phyloP scores from a whole-genome alignment of 306 rosid species.

The Sechiopsis laciniata region DNA sequence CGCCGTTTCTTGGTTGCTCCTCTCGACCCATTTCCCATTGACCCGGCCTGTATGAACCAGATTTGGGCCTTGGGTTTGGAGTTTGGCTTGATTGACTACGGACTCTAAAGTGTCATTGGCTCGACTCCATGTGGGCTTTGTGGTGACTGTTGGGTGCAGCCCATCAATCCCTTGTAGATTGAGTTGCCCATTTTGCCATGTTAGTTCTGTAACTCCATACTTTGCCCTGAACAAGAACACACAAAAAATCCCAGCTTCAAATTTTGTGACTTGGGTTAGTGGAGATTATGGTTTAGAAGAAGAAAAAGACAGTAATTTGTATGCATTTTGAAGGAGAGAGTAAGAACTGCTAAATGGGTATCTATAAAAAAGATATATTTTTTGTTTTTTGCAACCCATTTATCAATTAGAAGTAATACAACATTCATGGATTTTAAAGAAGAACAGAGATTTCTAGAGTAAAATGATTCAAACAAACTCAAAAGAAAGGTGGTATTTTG shows the following conservation, averaged over 20 bases:
- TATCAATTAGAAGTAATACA: neutral
- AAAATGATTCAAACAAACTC: neutral
- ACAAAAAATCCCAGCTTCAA: neutral
- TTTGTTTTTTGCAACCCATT: neutral
- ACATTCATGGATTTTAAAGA: slow-evolving; percentile 1
- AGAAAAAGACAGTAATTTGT: neutral
- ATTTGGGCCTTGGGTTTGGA: slow-evolving; percentile 27
- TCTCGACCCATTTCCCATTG: slow-evolving; percentile 26
- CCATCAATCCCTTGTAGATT: slow-evolving; percentile 49
- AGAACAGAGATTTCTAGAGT: neutral
- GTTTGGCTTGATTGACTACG: slow-evolving; percentile 51
- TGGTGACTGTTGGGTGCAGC: slow-evolving; percentile 23
- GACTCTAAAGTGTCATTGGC: slow-evolving; percentile 57
- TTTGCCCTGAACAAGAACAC: slow-evolving; percentile 31
- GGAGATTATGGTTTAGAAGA: neutral
- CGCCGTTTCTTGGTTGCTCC: slow-evolving; percentile 16
- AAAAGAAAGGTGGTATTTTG: neutral
- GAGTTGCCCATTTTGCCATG: slow-evolving; percentile 51
- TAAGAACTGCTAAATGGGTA: neutral
- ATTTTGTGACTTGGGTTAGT: neutral
- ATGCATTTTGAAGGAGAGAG: neutral
- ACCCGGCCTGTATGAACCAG: slow-evolving; percentile 16
- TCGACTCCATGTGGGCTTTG: slow-evolving; percentile 44
- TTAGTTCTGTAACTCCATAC: slow-evolving; percentile 42
- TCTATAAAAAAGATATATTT: neutral